A percentile compares a stretch with the other conserved stretches of the same genome.
Conservation (phyloP, 495 filamentous ascomycete species). For the Bacidia gigantensis region DNA sequence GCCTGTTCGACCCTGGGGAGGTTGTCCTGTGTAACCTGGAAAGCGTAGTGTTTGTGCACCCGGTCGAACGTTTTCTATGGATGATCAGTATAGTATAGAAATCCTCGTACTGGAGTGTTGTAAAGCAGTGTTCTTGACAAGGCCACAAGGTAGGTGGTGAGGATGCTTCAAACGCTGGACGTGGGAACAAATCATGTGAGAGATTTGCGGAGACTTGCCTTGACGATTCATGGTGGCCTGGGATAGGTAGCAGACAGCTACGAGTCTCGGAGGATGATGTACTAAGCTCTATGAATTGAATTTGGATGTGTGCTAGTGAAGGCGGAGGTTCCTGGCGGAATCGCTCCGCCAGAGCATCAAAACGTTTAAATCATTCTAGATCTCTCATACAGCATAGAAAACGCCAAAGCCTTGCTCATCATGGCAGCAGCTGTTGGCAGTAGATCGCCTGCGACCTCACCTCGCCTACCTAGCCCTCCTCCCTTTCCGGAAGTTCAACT, state of each 20-base stretch:
- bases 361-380: too few relatives aligned
- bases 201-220: constrained; percentile 12
- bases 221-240: constrained; percentile 14
- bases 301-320: neutral
- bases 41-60: constrained; percentile 2
- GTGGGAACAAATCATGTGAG: too few relatives aligned
- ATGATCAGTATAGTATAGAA: neutral
- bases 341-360: too few relatives aligned
- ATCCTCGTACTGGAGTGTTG: too few relatives aligned
- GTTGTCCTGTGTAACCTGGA: neutral
- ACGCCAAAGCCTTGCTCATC: neutral
- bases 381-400: too few relatives aligned
- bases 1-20: constrained; percentile 28
- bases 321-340: too few relatives aligned
- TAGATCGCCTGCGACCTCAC: constrained; percentile 61
- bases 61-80: neutral
- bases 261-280: neutral
- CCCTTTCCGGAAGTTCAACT: constrained; percentile 85
- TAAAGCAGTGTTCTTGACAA: too few relatives aligned
- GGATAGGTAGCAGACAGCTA: neutral
- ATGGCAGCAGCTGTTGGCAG: constrained; percentile 27
- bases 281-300: neutral
- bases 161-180: neutral
- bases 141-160: too few relatives aligned
- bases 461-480: constrained; percentile 75